phyloP scores from a whole-genome alignment of 805 yeast species.

The Teunomyces gatunensis region DNA sequence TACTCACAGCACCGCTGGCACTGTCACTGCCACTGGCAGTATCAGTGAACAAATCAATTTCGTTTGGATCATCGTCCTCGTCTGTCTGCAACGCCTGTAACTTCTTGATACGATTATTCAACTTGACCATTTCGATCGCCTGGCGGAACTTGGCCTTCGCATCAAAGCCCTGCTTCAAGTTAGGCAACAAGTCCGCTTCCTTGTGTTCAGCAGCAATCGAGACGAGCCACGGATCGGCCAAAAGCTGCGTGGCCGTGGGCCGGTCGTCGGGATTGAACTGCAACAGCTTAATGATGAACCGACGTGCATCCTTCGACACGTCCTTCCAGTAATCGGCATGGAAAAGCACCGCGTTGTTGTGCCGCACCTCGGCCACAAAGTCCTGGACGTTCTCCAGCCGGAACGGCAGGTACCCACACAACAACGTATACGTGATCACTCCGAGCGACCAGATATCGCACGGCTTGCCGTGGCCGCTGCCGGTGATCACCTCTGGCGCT shows the following conservation, averaged over 20 bases:
- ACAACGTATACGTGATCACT: slow-evolving; percentile 82
- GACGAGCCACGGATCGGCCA: slow-evolving; percentile 70
- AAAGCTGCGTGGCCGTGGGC: slow-evolving; percentile 63
- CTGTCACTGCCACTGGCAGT: no score
- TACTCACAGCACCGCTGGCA: no score
- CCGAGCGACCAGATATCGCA: slow-evolving; percentile 97
- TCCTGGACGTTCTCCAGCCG: slow-evolving; percentile 79
- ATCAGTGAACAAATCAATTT: slow-evolving; percentile 31
- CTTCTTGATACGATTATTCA: slow-evolving; percentile 74
- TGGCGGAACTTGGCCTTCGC: slow-evolving; percentile 82
- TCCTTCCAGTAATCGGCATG: slow-evolving; percentile 84
- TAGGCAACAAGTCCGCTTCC: slow-evolving; percentile 72
- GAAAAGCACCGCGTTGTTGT: slow-evolving; percentile 76
- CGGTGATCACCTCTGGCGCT: slow-evolving; percentile 87
- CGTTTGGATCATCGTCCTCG: slow-evolving; percentile 53
- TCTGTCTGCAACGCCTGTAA: slow-evolving; percentile 61
- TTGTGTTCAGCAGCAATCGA: slow-evolving; percentile 47
- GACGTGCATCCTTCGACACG: slow-evolving; percentile 76
- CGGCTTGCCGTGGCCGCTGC: slow-evolving; percentile 88
- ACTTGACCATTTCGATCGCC: slow-evolving; percentile 80
- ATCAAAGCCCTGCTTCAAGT: slow-evolving; percentile 74
- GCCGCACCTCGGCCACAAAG: slow-evolving; percentile 73
- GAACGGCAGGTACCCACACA: slow-evolving; percentile 93
- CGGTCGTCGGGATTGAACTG: slow-evolving; percentile 65
- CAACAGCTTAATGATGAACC: slow-evolving; percentile 69